Evolutionary conservation across 2,329 filamentous ascomycete species (phyloP).

Genomic region (Fusarium temperatum): DNA sequence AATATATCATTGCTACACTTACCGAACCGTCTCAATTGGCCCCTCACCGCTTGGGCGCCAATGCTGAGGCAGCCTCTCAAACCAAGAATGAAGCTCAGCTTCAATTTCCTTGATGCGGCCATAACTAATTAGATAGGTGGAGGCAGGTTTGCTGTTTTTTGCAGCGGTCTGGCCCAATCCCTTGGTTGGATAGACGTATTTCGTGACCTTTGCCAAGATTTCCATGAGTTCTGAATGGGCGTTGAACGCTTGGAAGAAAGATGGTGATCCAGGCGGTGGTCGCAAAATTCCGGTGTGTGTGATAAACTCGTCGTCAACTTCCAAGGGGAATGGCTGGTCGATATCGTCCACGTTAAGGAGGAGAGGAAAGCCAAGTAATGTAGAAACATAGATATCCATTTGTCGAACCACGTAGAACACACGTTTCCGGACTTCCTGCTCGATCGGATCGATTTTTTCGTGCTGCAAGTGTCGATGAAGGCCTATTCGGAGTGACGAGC

Average conservation of each 20-base stretch:
- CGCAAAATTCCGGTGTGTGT: constrained; percentile 64
- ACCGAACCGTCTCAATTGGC: constrained; percentile 79
- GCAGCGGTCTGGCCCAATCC: constrained; percentile 58
- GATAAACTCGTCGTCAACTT: constrained; percentile 74
- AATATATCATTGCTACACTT: constrained; percentile 46
- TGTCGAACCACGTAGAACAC: constrained; percentile 75
- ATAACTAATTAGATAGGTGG: constrained; percentile 70
- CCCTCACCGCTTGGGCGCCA: constrained; percentile 84
- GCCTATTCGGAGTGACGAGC: constrained; percentile 79
- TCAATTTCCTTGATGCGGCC: constrained; percentile 72
- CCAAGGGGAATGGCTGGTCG: constrained; percentile 71
- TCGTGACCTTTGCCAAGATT: constrained; percentile 71
- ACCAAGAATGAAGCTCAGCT: constrained; percentile 69
- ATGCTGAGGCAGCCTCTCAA: constrained; percentile 73
- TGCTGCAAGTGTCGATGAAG: constrained; percentile 77
- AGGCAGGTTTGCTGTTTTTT: constrained; percentile 54
- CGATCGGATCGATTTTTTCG: constrained; percentile 68
- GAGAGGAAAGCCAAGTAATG: constrained; percentile 72
- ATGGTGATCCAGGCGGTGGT: constrained; percentile 64
- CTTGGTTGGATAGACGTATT: constrained; percentile 72
- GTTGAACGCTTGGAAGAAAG: constrained; percentile 72
- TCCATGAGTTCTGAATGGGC: constrained; percentile 71
- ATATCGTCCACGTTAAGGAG: constrained; percentile 71
- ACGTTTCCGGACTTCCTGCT: constrained; percentile 69
- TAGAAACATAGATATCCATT: constrained; percentile 76